Base-by-base conservation (phyloP, 2,329 filamentous ascomycete species). In the Cercospora nicotianae region DNA sequence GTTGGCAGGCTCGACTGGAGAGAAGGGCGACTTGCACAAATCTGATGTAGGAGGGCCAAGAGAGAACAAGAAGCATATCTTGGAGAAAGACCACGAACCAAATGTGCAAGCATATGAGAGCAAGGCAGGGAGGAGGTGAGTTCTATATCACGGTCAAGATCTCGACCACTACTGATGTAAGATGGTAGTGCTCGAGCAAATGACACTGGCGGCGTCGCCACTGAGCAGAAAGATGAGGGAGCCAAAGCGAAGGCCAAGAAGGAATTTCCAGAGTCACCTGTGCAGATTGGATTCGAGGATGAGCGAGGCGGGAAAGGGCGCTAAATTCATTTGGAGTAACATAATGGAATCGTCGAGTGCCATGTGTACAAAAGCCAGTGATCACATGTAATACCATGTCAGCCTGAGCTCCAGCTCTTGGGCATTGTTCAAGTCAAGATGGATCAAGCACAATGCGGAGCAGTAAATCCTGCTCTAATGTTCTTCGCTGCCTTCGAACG, bases 231-330 rank as follows among this genome's bases (percentile, higher is more conserved):
- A 28, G 73, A 75, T 26, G 77, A 78, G 26, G 79, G 76, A 31
- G 77, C 73, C 58, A 63, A 67, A 48, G 70, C 74, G 28, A 80
- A 80, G 75, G 80, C 82, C 28, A 84, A 84, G 78, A 74, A 81
- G 64, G 82, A 83, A 64, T 78, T 80, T 64, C 83, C 83, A 3
- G 83, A 83, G 73, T 79, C 81, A 13, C 83, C 83, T 0, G 82
- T 81, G 60, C 75, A 76, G 60, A 73, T 85, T 72, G 83, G 83
- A 0, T 83, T 85, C 80, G 81, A 84, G 74, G 82, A 84, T 73
- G 83, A 85, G 78, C 77, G 82, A 64, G 83, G 83, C 65, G 80
- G 79, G 48, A 81, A 82, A 64, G 81, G 82, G 48, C 75, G 69
- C 72, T 80, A 58, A 30, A 13, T 58, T 16, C 26, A 18, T 28